phyloP scores from a whole-genome alignment of 2,329 filamentous ascomycete species.

The Zalaria sp. region DNA sequence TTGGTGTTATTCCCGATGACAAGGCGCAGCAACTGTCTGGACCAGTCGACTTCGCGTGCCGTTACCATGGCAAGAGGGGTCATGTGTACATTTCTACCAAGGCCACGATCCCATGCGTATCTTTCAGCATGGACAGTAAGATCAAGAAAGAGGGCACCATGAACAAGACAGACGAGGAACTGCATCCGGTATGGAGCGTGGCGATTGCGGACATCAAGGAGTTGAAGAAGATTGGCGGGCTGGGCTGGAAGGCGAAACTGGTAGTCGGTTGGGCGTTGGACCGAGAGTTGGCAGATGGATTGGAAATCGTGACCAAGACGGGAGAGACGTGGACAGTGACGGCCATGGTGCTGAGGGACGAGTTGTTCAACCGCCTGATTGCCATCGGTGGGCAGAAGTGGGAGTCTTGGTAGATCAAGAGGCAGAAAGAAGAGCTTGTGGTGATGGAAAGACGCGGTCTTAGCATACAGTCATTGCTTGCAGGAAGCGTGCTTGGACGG shows the following conservation, averaged over 20 bases:
- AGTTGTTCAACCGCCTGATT: slow-evolving; percentile 67
- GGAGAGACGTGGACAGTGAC: slow-evolving; percentile 50
- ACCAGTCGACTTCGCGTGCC: slow-evolving; percentile 61
- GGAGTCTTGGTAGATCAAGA: slow-evolving; percentile 52
- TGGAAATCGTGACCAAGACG: slow-evolving; percentile 49
- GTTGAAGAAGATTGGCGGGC: slow-evolving; percentile 64
- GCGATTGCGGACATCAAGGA: slow-evolving; percentile 58
- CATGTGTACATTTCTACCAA: slow-evolving; percentile 55
- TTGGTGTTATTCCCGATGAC: slow-evolving; percentile 50
- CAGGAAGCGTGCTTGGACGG: too few species aligned
- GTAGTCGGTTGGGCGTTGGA: slow-evolving; percentile 68
- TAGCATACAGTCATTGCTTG: too few species aligned
- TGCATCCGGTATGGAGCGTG: slow-evolving; percentile 52
- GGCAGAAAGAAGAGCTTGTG: too few species aligned
- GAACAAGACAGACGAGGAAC: slow-evolving; percentile 34
- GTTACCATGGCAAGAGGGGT: slow-evolving; percentile 58
- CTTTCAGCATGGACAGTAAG: slow-evolving; percentile 43
- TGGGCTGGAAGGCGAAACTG: slow-evolving; percentile 75
- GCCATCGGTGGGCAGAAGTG: slow-evolving; percentile 72
- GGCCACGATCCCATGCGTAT: slow-evolving; percentile 53
- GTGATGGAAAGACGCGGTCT: too few species aligned
- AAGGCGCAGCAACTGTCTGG: slow-evolving; percentile 37
- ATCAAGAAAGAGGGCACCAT: slow-evolving; percentile 26
- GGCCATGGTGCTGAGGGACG: slow-evolving; percentile 57
- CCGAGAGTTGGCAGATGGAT: slow-evolving; percentile 59